Evolutionary conservation across 345 rosid species (phyloP), one percentile per base, ranked within the genome.

Genomic region (Excoecaria cochinchinensis): DNA sequence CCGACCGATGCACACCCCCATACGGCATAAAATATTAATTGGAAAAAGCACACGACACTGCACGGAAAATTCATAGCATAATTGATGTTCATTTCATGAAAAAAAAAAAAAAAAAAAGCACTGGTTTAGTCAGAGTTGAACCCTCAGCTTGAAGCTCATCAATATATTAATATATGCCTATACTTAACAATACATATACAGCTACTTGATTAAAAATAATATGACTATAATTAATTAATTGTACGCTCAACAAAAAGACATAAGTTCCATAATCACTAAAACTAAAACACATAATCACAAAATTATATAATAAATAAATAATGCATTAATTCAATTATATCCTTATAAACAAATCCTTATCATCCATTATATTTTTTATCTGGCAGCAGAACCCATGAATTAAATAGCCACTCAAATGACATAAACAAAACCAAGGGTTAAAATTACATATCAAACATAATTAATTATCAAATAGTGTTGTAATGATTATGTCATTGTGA

Each of bases 121-220:
- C 58, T 79, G 70, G 57, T 85, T 69, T 67, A 82, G 86, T 84
- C 84, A 90, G 86, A 82, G 53, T 73, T 79, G 76, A 82, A 82
- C 72, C 71, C 76, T 65, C 74, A 55, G 74, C 73, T 77, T 8
- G 69, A 87, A 67, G 69, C 82, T 74, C 44, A 53, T 24, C 56
- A 53, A 70, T 31, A 61, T 36, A 76, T 82, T 77, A 76, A 72
- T 67, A 61, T 73, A 81, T 46, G 69, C 69, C 72, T 71, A 62
- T 59, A 75, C 75, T 31, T 67, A 74, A 68, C 53, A 78, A 70
- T 79, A 52, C 1, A 73, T 74, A 74, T 68, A 74, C 64, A 70
- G 70, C 51, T 44, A 4, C 40, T 15, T 6, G 44, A 7, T 78
- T 57, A 79, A 51, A 74, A 67, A 71, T 40, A 51, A 40, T 64